A percentile compares a stretch with the other conserved stretches of the same genome.
Conservation (phyloP, 352 stramenopile species). For the Globisporangium spiculum region DNA sequence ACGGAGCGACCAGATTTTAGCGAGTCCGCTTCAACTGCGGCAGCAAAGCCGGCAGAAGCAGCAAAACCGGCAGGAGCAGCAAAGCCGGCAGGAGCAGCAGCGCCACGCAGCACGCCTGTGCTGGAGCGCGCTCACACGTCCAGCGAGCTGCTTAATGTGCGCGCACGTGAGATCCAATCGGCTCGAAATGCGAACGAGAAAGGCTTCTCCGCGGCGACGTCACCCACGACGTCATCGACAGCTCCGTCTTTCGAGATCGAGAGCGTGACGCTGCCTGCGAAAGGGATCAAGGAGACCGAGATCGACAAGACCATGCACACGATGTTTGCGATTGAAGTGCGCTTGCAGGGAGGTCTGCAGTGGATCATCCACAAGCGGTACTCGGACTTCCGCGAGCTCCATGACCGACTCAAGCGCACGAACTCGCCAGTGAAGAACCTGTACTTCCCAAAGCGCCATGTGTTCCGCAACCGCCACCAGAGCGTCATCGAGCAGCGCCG, state of each 20-base stretch:
- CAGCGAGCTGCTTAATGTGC: conserved; percentile 64
- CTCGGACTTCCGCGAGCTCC: conserved; percentile 86
- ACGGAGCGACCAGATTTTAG: conserved; percentile 29
- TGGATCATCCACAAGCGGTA: conserved; percentile 90
- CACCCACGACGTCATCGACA: conserved; percentile 28
- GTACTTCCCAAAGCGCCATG: conserved; percentile 83
- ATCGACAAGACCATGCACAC: conserved; percentile 84
- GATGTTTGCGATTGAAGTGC: conserved; percentile 78
- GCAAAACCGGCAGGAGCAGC: neutral
- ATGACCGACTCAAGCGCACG: conserved; percentile 79
- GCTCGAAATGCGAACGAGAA: conserved; percentile 39
- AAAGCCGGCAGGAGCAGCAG: conserved; percentile 4
- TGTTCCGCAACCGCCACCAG: conserved; percentile 82
- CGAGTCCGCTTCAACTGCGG: neutral
- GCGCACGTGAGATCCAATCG: conserved; percentile 45
- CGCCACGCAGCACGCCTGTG: conserved; percentile 35
- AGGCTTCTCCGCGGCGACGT: conserved; percentile 23
- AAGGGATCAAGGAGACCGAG: conserved; percentile 72
- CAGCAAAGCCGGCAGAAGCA: conserved; percentile 1
- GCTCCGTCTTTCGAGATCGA: conserved; percentile 82
- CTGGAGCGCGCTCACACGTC: conserved; percentile 73
- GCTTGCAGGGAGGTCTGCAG: conserved; percentile 71
- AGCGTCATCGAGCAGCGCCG: conserved; percentile 85
- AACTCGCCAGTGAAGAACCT: conserved; percentile 76
- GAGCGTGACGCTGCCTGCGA: conserved; percentile 63